A percentile compares a stretch with the other conserved stretches of the same genome.
These are phyloP conservation scores for Eremothecium sinecaudum DNA, from an alignment of 1,139 yeast genomes.

Conservation along the genomic window DNA sequence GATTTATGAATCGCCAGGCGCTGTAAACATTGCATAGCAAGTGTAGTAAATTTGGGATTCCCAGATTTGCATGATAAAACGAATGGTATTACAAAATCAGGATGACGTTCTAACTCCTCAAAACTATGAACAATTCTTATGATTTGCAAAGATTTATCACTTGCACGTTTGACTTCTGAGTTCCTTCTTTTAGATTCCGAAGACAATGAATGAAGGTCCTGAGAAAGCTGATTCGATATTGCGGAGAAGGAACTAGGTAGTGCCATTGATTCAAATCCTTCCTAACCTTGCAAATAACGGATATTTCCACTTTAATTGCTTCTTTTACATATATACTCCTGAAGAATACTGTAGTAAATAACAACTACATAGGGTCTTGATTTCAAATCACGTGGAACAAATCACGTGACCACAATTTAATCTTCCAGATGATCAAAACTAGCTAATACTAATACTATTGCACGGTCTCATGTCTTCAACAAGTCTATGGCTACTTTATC, in stretches of 20 bases:
- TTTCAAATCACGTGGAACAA: no score
- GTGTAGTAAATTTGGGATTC: conserved; percentile 61
- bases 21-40: conserved; percentile 63
- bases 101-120: conserved; percentile 30
- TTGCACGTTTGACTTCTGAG: conserved; percentile 53
- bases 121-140: conserved; percentile 34
- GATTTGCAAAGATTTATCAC: conserved; percentile 50
- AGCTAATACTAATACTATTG: no score
- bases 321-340: no score
- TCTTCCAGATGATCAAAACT: no score
- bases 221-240: conserved; percentile 38
- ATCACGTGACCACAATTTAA: no score
- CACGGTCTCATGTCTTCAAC: no score
- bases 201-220: conserved; percentile 51
- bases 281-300: no score
- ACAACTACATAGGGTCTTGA: no score
- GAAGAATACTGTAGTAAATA: no score
- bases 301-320: no score
- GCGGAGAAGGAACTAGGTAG: conserved; percentile 7
- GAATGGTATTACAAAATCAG: conserved; percentile 59
- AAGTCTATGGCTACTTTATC: no score
- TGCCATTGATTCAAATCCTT: conserved; percentile 11
- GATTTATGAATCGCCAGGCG: conserved; percentile 43
- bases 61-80: conserved; percentile 63
- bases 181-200: conserved; percentile 66